Conservation (phyloP, 306 rosid genomes). For the Neltuma alba region DNA sequence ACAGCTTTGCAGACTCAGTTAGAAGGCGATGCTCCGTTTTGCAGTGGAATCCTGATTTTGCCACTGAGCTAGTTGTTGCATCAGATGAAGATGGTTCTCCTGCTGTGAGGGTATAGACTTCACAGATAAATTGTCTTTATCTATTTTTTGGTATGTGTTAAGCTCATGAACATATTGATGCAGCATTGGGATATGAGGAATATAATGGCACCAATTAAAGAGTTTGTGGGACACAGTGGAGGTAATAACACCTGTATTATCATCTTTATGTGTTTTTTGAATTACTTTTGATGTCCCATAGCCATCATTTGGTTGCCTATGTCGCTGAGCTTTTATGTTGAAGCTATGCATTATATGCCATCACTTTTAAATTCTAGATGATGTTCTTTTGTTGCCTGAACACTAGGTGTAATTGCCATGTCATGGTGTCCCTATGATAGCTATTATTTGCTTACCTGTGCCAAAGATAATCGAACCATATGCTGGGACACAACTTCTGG, state of each 20-base stretch:
- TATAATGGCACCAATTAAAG: slow-evolving; percentile 79
- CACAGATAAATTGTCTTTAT: slow-evolving; percentile 27
- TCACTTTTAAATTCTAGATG: slow-evolving; percentile 19
- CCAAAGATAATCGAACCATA: slow-evolving; percentile 92
- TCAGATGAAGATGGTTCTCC: slow-evolving; percentile 97
- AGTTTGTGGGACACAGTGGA: slow-evolving; percentile 90
- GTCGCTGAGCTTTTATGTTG: slow-evolving; percentile 7
- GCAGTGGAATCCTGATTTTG: slow-evolving; percentile 99
- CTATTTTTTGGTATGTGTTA: slow-evolving; percentile 32
- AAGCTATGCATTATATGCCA: slow-evolving; percentile 7
- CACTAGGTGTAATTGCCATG: slow-evolving; percentile 96
- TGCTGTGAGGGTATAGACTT: slow-evolving; percentile 70
- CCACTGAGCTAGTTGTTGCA: slow-evolving; percentile 94
- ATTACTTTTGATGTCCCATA: not conserved
- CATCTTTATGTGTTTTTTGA: slow-evolving; percentile 12
- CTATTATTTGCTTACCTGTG: slow-evolving; percentile 90
- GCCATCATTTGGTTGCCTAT: not conserved
- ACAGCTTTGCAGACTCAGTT: slow-evolving; percentile 86
- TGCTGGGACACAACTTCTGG: slow-evolving; percentile 97
- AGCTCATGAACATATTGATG: slow-evolving; percentile 40
- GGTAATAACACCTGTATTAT: slow-evolving; percentile 49
- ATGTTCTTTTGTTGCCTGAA: slow-evolving; percentile 32
- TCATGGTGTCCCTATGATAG: slow-evolving; percentile 98
- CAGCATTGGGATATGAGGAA: slow-evolving; percentile 99
- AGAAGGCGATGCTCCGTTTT: slow-evolving; percentile 93